These are phyloP conservation scores for Desmodesmus armatus DNA, from an alignment of 139 green algal species.

Conservation along the genomic window DNA sequence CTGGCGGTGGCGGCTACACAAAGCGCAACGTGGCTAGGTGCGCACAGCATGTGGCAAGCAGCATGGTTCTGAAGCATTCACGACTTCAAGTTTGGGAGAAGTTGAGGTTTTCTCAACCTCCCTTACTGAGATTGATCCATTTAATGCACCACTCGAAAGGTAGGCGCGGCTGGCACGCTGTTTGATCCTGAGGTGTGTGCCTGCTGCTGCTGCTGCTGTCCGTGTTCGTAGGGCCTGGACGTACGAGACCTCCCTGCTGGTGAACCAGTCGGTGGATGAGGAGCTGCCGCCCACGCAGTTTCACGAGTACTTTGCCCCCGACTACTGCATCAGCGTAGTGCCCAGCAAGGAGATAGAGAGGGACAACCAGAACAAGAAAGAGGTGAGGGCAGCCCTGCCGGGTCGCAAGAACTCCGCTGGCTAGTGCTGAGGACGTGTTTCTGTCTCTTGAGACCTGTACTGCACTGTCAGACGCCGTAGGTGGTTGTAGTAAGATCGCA, in stretches of 20 bases:
- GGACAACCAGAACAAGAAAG: conserved; percentile 73
- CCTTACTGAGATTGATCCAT: too few relatives aligned
- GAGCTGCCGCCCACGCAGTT: conserved; percentile 90
- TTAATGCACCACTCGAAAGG: too few relatives aligned
- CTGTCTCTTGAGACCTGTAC: neutral
- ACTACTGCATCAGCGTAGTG: conserved; percentile 80
- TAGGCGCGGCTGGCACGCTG: too few relatives aligned
- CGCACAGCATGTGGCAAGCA: too few relatives aligned
- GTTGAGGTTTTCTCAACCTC: too few relatives aligned
- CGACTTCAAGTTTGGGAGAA: too few relatives aligned
- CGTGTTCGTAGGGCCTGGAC: conserved; percentile 85
- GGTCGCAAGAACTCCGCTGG: neutral
- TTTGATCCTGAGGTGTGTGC: too few relatives aligned
- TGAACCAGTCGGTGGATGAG: conserved; percentile 73
- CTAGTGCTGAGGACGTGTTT: neutral
- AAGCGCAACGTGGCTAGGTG: conserved; percentile 94
- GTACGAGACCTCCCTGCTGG: conserved; percentile 91
- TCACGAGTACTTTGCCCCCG: conserved; percentile 90
- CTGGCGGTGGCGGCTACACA: conserved; percentile 93
- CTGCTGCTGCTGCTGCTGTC: neutral
- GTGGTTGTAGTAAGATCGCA: too few relatives aligned
- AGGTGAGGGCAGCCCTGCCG: conserved; percentile 35
- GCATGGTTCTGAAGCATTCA: too few relatives aligned
- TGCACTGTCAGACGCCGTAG: neutral
- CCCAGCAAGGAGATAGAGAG: conserved; percentile 69